These are phyloP conservation scores for Fagus crenata DNA, from an alignment of 306 rosid species.

Conservation along the genomic window DNA sequence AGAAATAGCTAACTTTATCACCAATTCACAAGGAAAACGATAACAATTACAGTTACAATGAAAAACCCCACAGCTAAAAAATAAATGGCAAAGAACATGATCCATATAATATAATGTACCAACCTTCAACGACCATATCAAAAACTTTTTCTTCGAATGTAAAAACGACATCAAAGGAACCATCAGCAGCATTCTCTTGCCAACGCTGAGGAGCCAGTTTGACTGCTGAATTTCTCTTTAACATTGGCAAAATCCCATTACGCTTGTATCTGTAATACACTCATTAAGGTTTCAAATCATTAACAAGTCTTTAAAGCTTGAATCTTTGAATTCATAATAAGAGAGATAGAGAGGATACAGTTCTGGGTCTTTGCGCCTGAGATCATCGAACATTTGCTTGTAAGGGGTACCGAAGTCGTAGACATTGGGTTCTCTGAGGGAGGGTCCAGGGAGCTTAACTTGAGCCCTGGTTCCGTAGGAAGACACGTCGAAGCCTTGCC, in stretches of 20 bases:
- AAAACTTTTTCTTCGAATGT: slow-evolving; percentile 91
- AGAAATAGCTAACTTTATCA: neutral
- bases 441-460: slow-evolving; percentile 96
- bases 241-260: slow-evolving; percentile 91
- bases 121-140: slow-evolving; percentile 93
- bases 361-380: slow-evolving; percentile 87
- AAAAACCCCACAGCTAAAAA: neutral
- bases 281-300: slow-evolving; percentile 41
- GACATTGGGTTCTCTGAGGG: slow-evolving; percentile 91
- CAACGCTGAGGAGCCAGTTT: slow-evolving; percentile 94
- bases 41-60: neutral
- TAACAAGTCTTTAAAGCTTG: neutral
- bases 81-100: neutral
- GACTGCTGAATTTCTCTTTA: slow-evolving; percentile 62
- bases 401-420: slow-evolving; percentile 97
- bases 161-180: slow-evolving; percentile 73
- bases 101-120: slow-evolving; percentile 1
- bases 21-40: neutral
- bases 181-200: slow-evolving; percentile 91
- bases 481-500: slow-evolving; percentile 77
- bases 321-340: too few species aligned
- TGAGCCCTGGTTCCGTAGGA: slow-evolving; percentile 91
- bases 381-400: slow-evolving; percentile 82
- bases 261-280: slow-evolving; percentile 60
- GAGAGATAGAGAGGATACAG: slow-evolving; percentile 56